Conservation (phyloP, 1,284 basidiomycete species). For the Grifola frondosa region DNA sequence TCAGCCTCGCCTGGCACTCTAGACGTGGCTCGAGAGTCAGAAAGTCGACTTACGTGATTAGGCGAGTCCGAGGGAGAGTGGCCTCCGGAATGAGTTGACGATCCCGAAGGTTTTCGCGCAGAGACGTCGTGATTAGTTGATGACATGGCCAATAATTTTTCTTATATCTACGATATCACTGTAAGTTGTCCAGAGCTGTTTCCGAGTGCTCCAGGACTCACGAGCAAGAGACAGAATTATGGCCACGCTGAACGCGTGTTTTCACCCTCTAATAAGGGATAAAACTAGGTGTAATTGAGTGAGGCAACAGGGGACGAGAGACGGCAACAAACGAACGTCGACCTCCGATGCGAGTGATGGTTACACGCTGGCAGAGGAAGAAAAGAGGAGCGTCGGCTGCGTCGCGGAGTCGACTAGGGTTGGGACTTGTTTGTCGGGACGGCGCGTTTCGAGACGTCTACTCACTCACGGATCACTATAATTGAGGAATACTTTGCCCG, state of each 20-base stretch:
- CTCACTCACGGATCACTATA: no score
- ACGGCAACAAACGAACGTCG: conserved; percentile 3
- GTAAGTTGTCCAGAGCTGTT: no score
- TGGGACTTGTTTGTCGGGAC: no score
- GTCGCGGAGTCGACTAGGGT: no score
- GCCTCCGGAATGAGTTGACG: conserved; percentile 58
- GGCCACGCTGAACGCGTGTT: conserved; percentile 1
- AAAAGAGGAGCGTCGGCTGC: conserved; percentile 15
- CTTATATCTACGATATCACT: neutral
- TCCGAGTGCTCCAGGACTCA: no score
- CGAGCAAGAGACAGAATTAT: conserved; percentile 2
- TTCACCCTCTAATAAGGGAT: neutral
- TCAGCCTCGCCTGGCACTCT: conserved; percentile 5
- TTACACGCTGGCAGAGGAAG: conserved; percentile 12
- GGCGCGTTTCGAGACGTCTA: no score
- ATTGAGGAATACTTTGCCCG: no score
- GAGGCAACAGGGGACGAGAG: neutral
- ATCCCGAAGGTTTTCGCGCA: conserved; percentile 65
- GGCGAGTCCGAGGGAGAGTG: conserved; percentile 62
- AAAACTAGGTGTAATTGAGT: conserved; percentile 1
- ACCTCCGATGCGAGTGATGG: no score
- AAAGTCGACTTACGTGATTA: conserved; percentile 45
- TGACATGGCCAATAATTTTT: conserved; percentile 51
- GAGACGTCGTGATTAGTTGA: conserved; percentile 44
- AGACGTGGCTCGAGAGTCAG: neutral